Conservation (phyloP, 2,329 filamentous ascomycete species). For the Sporothrix curviconia region DNA sequence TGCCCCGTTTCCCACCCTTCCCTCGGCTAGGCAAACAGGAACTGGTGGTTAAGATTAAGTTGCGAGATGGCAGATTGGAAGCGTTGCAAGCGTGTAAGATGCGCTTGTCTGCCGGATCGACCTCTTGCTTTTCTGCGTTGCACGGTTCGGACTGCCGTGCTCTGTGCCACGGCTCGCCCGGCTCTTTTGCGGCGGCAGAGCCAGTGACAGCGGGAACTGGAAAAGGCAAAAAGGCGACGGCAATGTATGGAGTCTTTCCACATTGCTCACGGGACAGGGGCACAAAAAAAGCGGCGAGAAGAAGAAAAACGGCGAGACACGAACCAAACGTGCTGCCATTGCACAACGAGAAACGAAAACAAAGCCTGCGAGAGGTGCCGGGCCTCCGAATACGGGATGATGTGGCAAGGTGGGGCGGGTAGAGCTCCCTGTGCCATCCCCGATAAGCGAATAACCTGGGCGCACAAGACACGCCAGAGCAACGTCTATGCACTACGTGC, state of each 20-base stretch:
- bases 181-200: constrained; percentile 1
- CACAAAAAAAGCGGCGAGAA: not conserved
- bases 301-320: not conserved
- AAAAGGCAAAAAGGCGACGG: too few species aligned
- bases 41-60: not conserved
- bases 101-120: constrained; percentile 12
- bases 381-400: constrained; percentile 11
- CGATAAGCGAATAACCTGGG: constrained; percentile 15
- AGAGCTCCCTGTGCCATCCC: constrained; percentile 9
- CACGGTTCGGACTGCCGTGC: constrained; percentile 13
- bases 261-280: not conserved
- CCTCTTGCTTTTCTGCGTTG: too few species aligned
- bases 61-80: not conserved
- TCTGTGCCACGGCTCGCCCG: constrained; percentile 7
- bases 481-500: not conserved
- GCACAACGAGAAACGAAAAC: not conserved
- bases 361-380: not conserved
- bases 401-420: constrained; percentile 12
- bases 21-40: not conserved
- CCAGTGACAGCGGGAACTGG: not conserved
- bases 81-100: constrained; percentile 3
- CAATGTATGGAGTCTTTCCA: not conserved
- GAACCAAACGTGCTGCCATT: not conserved
- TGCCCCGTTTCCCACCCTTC: too few species aligned
- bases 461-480: constrained; percentile 3